phyloP scores from a whole-genome alignment of 768 basidiomycete genomes.

The Russula emetica region DNA sequence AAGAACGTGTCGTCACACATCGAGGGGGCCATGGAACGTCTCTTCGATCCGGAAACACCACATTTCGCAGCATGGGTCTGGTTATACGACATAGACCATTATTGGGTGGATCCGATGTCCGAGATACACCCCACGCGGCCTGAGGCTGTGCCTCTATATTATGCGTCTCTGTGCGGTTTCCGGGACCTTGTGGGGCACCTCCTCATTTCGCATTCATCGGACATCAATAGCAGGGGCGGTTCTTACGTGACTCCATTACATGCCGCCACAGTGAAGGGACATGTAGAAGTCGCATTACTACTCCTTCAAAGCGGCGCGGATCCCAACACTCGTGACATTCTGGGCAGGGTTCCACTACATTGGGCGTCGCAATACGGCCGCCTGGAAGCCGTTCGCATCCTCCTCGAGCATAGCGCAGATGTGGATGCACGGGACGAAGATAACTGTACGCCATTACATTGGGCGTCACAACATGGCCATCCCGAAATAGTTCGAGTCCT shows the following conservation, averaged over 20 bases:
- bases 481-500: too few species aligned
- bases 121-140: background rate
- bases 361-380: background rate
- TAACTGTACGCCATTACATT: too few species aligned
- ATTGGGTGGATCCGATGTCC: background rate
- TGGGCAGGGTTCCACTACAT: background rate
- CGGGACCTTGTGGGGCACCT: background rate
- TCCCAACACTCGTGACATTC: background rate
- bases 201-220: background rate
- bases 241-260: background rate
- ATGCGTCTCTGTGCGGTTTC: conserved; percentile 16
- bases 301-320: background rate
- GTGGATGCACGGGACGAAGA: too few species aligned
- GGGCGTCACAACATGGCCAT: too few species aligned
- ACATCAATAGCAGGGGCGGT: conserved; percentile 1
- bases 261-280: background rate
- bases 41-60: conserved; percentile 2
- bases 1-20: background rate
- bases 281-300: background rate
- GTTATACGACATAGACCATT: conserved; percentile 9
- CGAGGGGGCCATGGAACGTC: background rate
- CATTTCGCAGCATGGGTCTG: conserved; percentile 17
- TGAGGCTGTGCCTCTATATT: background rate
- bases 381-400: too few species aligned
- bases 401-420: too few species aligned